Evolutionary conservation across 176 grass and related monocot species (phyloP), one percentile per base, ranked within the genome.

Genomic region (Musa beccarii): DNA sequence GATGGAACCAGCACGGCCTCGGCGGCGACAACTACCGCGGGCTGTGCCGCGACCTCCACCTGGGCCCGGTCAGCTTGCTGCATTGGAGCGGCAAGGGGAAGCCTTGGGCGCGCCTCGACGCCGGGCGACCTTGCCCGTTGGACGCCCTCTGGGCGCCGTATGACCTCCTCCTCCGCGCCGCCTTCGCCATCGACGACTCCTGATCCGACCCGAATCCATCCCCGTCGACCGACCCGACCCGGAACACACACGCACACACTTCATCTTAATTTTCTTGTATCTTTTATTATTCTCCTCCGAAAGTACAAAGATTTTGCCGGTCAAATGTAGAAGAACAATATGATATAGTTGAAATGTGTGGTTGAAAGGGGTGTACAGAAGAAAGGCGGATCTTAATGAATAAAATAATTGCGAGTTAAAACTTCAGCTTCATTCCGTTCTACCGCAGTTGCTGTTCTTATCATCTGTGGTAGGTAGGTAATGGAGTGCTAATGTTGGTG

Each of bases 41-140:
- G 0, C 81, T 90, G 79, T 96, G 92, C 78, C 78, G 92, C 12
- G 87, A 96, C 72, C 86, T 96, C 68, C 89, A 96, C 62, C 92
- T 87, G 19, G 92, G 92, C 0, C 87, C 89, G 0, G 92, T 96
- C 69, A 96, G 92, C 72, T 76, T 96, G 56, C 86, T 96, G 78
- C 92, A 96, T 82, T 96, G 92, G 92, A 96, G 92, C 74, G 89
- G 92, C 19, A 96, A 96, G 61, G 92, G 92, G 61, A 96, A 96
- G 79, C 92, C 92, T 1, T 96, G 92, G 92, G 77, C 92, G 12
- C 72, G 92, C 10, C 87, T 96, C 2, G 92, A 96, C 80, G 86
- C 85, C 17, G 83, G 89, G 59, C 73, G 89, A 14, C 79, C 85
- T 3, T 96, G 92, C 73, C 89, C 92, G 73, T 83, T 96, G 43